Percentiles rank a stretch among this genome's conserved stretches.
Evolutionary conservation across 352 stramenopile genomes (phyloP).

Genomic region (Phytophthora litchii): DNA sequence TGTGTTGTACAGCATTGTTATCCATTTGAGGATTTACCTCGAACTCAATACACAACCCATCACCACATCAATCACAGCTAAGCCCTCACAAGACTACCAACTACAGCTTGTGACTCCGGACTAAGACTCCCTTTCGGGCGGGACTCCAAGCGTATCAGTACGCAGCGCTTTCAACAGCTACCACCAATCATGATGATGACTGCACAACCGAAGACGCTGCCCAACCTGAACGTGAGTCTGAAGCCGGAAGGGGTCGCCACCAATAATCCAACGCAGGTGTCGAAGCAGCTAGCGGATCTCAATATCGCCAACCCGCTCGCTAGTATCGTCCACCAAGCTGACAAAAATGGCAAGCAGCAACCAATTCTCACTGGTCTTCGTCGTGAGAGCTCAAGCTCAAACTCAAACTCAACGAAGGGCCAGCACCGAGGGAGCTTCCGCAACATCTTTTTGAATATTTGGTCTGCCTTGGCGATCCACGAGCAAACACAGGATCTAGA

Average conservation of each 20-base stretch:
- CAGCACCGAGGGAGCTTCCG: constrained; percentile 54
- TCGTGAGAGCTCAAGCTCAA: constrained; percentile 36
- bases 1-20: constrained; percentile 13
- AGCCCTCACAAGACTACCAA: background rate
- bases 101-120: background rate
- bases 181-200: constrained; percentile 17
- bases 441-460: constrained; percentile 77
- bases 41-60: constrained; percentile 2
- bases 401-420: constrained; percentile 19
- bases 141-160: constrained; percentile 8
- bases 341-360: constrained; percentile 68
- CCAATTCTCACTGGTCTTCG: constrained; percentile 27
- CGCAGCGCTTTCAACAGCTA: constrained; percentile 6
- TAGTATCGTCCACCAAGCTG: constrained; percentile 69
- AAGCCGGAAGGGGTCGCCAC: constrained; percentile 24
- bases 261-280: constrained; percentile 15
- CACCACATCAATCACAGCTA: background rate
- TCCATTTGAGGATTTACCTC: constrained; percentile 17
- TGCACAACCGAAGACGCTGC: constrained; percentile 38
- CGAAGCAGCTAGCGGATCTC: constrained; percentile 51
- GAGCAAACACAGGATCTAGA: constrained; percentile 52
- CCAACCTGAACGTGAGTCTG: constrained; percentile 15
- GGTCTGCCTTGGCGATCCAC: constrained; percentile 56
- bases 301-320: constrained; percentile 51
- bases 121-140: constrained; percentile 3